phyloP scores from a whole-genome alignment of 768 basidiomycete genomes.

The Tubosaeta brunneosetosa region DNA sequence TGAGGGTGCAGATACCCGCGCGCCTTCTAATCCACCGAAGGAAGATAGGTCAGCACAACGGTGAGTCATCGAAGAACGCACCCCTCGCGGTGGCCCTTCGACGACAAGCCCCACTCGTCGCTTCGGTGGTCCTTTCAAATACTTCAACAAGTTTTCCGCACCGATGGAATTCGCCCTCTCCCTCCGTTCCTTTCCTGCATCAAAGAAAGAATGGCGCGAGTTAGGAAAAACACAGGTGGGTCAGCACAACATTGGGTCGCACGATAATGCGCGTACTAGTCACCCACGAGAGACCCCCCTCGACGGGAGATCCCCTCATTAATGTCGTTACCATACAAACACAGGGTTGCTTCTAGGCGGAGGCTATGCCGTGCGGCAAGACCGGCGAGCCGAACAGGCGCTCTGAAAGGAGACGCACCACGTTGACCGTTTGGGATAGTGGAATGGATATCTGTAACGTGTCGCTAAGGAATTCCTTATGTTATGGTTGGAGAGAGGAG shows the following conservation, averaged over 20 bases:
- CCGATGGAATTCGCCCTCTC: conserved; percentile 75
- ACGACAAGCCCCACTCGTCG: conserved; percentile 80
- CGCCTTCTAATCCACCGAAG: conserved; percentile 53
- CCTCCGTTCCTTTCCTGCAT: conserved; percentile 74
- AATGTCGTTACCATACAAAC: conserved; percentile 91
- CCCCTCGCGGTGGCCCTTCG: conserved; percentile 84
- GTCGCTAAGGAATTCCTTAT: not conserved
- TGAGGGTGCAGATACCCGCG: conserved; percentile 59
- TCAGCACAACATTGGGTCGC: too few relatives aligned
- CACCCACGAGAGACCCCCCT: conserved; percentile 90
- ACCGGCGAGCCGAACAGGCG: conserved; percentile 76
- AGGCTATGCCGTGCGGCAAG: conserved; percentile 91
- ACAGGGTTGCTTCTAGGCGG: conserved; percentile 95
- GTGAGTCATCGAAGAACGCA: conserved; percentile 30
- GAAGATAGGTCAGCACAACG: not conserved
- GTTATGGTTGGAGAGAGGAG: not conserved
- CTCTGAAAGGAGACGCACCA: conserved; percentile 61
- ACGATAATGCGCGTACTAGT: conserved; percentile 55
- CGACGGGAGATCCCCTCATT: conserved; percentile 85
- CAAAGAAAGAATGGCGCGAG: not conserved
- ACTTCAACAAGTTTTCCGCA: conserved; percentile 62
- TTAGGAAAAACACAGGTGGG: not conserved
- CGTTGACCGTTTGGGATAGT: conserved; percentile 64
- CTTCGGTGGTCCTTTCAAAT: conserved; percentile 71
- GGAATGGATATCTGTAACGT: conserved; percentile 79